Percentiles rank a stretch among this genome's conserved stretches.
phyloP scores from a whole-genome alignment of 371 early-diverging fungal genomes.

The Coemansia sp. region DNA sequence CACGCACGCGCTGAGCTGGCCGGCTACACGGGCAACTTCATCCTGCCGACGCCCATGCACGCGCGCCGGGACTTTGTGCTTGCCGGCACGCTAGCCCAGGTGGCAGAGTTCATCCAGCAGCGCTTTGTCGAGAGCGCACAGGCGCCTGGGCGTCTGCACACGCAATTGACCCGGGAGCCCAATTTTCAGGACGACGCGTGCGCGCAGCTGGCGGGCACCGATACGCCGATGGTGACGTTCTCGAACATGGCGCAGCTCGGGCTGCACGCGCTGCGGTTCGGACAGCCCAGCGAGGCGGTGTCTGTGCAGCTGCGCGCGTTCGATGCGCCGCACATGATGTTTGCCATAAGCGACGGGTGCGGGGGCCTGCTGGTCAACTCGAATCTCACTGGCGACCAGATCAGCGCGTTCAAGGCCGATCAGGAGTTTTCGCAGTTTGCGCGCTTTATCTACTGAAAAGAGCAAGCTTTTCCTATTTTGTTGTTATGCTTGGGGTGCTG shows the following conservation, averaged over 20 bases:
- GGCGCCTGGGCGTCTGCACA: not conserved
- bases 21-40: slow-evolving; percentile 22
- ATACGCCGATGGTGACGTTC: slow-evolving; percentile 18
- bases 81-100: not conserved
- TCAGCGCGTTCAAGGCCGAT: too few relatives aligned
- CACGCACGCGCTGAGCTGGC: too few relatives aligned
- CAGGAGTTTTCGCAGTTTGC: too few relatives aligned
- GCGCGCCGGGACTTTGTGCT: slow-evolving; percentile 9
- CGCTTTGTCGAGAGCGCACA: not conserved
- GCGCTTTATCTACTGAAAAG: too few relatives aligned
- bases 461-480: too few relatives aligned
- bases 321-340: slow-evolving; percentile 20
- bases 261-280: slow-evolving; percentile 3
- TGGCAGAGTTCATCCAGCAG: slow-evolving; percentile 4
- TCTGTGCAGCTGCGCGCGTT: slow-evolving; percentile 18
- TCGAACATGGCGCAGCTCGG: slow-evolving; percentile 20
- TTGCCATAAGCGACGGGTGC: slow-evolving; percentile 16
- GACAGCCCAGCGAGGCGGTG: not conserved
- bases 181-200: slow-evolving; percentile 6
- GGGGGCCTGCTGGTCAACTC: slow-evolving; percentile 15
- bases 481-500: too few relatives aligned
- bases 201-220: slow-evolving; percentile 1
- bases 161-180: not conserved
- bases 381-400: too few relatives aligned
- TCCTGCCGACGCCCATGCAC: slow-evolving; percentile 10